A percentile compares a stretch with the other conserved stretches of the same genome.
Evolutionary conservation across 768 basidiomycete genomes (phyloP).

Genomic region (Clitopilus hobsonii): DNA sequence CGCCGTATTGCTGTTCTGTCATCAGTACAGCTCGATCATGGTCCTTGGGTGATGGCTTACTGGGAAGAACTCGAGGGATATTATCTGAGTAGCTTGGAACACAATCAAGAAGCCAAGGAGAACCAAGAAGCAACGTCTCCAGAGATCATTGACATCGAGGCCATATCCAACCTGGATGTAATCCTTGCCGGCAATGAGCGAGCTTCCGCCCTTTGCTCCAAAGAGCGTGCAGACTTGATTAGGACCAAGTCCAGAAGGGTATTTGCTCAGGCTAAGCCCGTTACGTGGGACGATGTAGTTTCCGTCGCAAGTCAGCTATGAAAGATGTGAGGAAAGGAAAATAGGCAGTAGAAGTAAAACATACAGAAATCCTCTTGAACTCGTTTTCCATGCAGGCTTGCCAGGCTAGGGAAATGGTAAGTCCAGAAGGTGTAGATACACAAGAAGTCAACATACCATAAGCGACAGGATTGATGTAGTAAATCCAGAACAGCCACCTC

Average conservation of each 20-base stretch:
- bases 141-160: conserved; percentile 46
- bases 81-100: conserved; percentile 66
- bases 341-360: conserved; percentile 7
- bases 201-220: conserved; percentile 56
- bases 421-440: neutral
- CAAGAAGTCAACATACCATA: conserved; percentile 43
- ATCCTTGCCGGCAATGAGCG: conserved; percentile 46
- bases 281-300: conserved; percentile 63
- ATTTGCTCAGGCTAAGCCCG: conserved; percentile 45
- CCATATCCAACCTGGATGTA: conserved; percentile 61
- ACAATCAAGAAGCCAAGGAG: conserved; percentile 63
- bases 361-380: conserved; percentile 63
- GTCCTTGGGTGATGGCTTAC: conserved; percentile 41
- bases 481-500: conserved; percentile 84
- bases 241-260: conserved; percentile 55
- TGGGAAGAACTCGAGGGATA: conserved; percentile 62
- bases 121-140: conserved; percentile 68
- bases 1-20: conserved; percentile 41
- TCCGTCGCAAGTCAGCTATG: conserved; percentile 61
- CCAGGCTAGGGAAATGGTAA: conserved; percentile 42
- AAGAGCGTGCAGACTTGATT: conserved; percentile 79
- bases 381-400: conserved; percentile 83
- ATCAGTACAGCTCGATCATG: no score
- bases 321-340: neutral
- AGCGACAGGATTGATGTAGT: conserved; percentile 74